Percentiles rank a stretch among this genome's conserved stretches.
Conservation (phyloP, 2,329 filamentous ascomycete species). For the Fusarium napiforme region DNA sequence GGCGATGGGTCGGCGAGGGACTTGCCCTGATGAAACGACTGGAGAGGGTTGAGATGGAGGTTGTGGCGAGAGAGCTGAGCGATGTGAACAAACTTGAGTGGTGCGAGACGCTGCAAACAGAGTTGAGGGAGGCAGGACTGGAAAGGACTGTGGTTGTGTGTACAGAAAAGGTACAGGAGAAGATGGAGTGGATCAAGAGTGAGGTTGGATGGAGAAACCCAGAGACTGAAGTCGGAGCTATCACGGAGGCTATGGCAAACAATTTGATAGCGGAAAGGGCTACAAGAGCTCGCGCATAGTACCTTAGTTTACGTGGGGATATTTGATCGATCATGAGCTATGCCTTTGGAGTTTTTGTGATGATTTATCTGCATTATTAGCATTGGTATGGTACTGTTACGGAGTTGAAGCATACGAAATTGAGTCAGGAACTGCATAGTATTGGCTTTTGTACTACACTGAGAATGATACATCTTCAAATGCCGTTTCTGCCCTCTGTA, state of each 20-base stretch:
- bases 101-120: constrained; percentile 48
- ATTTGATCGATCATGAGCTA: background rate
- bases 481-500: background rate
- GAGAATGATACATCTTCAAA: background rate
- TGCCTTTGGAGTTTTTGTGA: background rate
- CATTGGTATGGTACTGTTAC: background rate
- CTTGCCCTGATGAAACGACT: constrained; percentile 48
- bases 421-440: background rate
- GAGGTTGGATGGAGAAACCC: constrained; percentile 33
- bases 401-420: background rate
- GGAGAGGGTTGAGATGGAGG: constrained; percentile 55
- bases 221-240: background rate
- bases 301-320: background rate
- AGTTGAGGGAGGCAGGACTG: constrained; percentile 39
- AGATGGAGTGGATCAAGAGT: constrained; percentile 42
- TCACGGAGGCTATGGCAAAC: background rate
- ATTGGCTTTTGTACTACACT: background rate
- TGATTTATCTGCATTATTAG: background rate
- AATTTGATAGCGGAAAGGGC: background rate
- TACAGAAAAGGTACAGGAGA: constrained; percentile 42
- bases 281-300: background rate
- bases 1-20: constrained; percentile 42
- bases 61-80: constrained; percentile 48
- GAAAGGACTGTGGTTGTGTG: constrained; percentile 37
- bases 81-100: constrained; percentile 49